Percentiles rank a stretch among this genome's conserved stretches.
Conservation (phyloP, 495 filamentous ascomycete genomes). For the Penicillium pancosmium region DNA sequence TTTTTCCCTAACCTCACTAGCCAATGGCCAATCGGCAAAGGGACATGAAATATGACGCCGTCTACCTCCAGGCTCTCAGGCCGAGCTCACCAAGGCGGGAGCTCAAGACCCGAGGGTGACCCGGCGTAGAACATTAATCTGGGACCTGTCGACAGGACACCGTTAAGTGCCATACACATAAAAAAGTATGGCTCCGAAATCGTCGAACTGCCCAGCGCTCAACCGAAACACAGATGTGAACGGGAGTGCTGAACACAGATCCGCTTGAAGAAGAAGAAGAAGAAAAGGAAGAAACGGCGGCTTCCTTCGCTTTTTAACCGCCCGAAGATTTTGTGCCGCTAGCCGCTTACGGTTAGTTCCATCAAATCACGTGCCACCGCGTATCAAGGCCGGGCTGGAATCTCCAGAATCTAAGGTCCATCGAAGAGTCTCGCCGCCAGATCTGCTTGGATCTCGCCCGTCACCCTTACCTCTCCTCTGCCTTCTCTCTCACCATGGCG, state of each 20-base stretch:
- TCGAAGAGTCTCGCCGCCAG: background rate
- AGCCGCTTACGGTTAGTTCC: slow-evolving; percentile 16
- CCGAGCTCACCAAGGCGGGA: slow-evolving; percentile 73
- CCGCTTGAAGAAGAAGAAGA: slow-evolving; percentile 54
- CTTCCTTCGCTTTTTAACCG: slow-evolving; percentile 36
- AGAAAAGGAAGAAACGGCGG: slow-evolving; percentile 32
- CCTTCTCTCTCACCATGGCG: slow-evolving; percentile 56
- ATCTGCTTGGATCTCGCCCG: background rate
- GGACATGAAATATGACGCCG: slow-evolving; percentile 86
- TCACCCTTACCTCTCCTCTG: slow-evolving; percentile 1
- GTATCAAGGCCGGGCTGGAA: slow-evolving; percentile 13
- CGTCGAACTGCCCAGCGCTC: slow-evolving; percentile 84
- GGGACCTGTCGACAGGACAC: slow-evolving; percentile 93
- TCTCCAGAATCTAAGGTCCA: background rate
- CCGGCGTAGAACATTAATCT: slow-evolving; percentile 64
- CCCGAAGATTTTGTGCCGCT: slow-evolving; percentile 28
- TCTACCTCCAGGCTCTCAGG: slow-evolving; percentile 56
- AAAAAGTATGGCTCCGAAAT: slow-evolving; percentile 71
- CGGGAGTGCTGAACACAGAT: slow-evolving; percentile 86
- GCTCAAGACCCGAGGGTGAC: slow-evolving; percentile 60
- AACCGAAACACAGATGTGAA: slow-evolving; percentile 63
- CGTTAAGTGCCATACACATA: slow-evolving; percentile 67
- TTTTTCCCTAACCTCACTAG: slow-evolving; percentile 81
- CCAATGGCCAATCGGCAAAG: slow-evolving; percentile 81
- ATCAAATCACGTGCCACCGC: slow-evolving; percentile 15